Evolutionary conservation across 805 yeast genomes (phyloP).

Genomic region (Suhomyces sp.): DNA sequence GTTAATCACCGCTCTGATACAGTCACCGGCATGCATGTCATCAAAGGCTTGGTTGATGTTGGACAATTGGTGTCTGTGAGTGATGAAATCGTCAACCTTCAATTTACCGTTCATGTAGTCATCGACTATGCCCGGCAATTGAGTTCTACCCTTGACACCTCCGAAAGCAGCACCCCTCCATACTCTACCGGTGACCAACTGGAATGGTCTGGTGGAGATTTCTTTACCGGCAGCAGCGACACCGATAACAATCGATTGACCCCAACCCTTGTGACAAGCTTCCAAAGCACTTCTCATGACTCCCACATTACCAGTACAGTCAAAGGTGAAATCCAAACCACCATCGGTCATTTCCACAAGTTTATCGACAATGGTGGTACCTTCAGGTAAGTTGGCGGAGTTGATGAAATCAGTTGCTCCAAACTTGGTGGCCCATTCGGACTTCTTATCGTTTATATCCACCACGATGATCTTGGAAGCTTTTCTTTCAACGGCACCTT

Average conservation of each 20-base stretch:
- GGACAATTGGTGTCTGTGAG: constrained; percentile 77
- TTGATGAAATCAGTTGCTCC: constrained; percentile 96
- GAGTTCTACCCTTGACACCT: constrained; percentile 96
- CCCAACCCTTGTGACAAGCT: constrained; percentile 99
- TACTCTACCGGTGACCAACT: constrained; percentile 96
- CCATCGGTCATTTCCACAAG: constrained; percentile 90
- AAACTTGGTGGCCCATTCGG: constrained; percentile 80
- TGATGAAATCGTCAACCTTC: constrained; percentile 92
- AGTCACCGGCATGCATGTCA: constrained; percentile 90
- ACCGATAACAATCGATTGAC: constrained; percentile 90
- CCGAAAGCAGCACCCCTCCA: constrained; percentile 99
- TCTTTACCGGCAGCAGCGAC: constrained; percentile 99
- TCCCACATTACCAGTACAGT: constrained; percentile 93
- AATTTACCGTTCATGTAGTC: constrained; percentile 78
- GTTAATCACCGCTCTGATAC: constrained; percentile 87
- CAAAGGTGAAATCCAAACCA: constrained; percentile 93
- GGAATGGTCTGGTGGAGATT: constrained; percentile 96
- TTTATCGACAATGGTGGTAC: constrained; percentile 74
- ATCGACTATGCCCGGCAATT: constrained; percentile 85
- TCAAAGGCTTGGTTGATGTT: constrained; percentile 88
- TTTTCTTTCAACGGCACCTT: constrained; percentile 83
- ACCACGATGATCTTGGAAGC: constrained; percentile 82
- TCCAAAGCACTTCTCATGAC: constrained; percentile 97
- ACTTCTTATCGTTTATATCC: constrained; percentile 82
- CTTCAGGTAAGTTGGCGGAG: constrained; percentile 73